phyloP scores from a whole-genome alignment of 345 rosid species.

The Diplotaxis tenuifolia region DNA sequence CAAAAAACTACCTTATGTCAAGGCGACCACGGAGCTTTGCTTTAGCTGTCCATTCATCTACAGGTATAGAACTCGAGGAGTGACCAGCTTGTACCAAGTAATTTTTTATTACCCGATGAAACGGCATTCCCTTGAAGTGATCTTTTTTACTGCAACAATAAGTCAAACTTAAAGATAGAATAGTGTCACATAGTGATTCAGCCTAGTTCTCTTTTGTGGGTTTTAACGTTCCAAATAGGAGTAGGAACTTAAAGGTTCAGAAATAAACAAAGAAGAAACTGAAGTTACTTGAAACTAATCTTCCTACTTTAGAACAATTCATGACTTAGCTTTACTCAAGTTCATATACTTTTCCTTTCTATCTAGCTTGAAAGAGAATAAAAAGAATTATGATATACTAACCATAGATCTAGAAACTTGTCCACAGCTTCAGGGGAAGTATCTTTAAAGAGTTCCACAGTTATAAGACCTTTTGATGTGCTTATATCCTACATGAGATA shows the following conservation, averaged over 20 bases:
- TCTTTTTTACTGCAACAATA: constrained; percentile 65
- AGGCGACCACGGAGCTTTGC: constrained; percentile 72
- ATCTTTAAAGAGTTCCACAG: constrained; percentile 71
- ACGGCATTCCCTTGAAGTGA: constrained; percentile 77
- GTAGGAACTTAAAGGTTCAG: background rate
- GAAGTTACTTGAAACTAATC: background rate
- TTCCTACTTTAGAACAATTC: background rate
- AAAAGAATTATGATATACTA: constrained; percentile 23
- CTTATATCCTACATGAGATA: constrained; percentile 53
- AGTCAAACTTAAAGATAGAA: background rate
- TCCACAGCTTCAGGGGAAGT: constrained; percentile 70
- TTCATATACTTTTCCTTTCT: background rate
- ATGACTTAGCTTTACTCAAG: background rate
- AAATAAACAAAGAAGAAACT: constrained; percentile 1
- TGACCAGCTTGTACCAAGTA: constrained; percentile 88
- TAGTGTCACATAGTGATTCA: background rate
- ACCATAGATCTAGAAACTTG: constrained; percentile 73
- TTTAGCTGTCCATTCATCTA: constrained; percentile 79
- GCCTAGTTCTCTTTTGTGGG: background rate
- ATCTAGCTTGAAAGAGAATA: constrained; percentile 4
- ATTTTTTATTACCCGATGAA: constrained; percentile 77
- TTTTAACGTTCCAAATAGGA: background rate
- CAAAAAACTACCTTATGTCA: constrained; percentile 49
- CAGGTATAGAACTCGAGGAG: constrained; percentile 48
- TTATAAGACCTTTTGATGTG: constrained; percentile 69